Conservation (phyloP, 306 rosid species). For the Ziziphus jujuba region DNA sequence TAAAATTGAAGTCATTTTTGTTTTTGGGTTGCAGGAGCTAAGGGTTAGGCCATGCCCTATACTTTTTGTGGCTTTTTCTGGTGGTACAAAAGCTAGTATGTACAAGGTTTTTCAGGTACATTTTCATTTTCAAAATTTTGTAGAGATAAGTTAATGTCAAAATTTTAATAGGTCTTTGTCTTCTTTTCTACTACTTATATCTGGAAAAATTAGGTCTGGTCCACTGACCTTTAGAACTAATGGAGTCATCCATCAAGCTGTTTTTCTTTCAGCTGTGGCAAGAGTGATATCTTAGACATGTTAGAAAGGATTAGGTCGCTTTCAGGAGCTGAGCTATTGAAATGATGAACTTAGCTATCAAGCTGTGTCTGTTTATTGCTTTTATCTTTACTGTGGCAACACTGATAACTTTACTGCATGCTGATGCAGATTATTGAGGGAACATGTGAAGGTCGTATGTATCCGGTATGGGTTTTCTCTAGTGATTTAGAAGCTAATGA, state of each 20-base stretch:
- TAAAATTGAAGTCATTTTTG: background rate
- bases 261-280: too few relatives aligned
- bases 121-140: constrained; percentile 8
- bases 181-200: too few relatives aligned
- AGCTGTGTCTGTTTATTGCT: background rate
- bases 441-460: constrained; percentile 57
- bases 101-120: constrained; percentile 81
- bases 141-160: constrained; percentile 18
- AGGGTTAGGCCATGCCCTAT: constrained; percentile 66
- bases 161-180: constrained; percentile 11
- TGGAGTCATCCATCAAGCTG: too few relatives aligned
- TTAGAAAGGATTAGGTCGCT: too few relatives aligned
- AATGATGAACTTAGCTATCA: too few relatives aligned
- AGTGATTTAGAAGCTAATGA: background rate
- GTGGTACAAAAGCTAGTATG: constrained; percentile 88
- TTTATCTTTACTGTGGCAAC: constrained; percentile 2
- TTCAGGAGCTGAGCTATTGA: too few relatives aligned
- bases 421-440: constrained; percentile 80
- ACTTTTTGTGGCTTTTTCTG: constrained; percentile 80
- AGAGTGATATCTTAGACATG: too few relatives aligned
- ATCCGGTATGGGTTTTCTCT: constrained; percentile 49
- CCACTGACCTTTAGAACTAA: too few relatives aligned
- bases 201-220: too few relatives aligned
- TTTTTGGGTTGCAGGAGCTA: constrained; percentile 64
- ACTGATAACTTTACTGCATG: constrained; percentile 16